Evolutionary conservation across 306 rosid species (phyloP), one percentile per base, ranked within the genome.

Genomic region (Ormosia emarginata): DNA sequence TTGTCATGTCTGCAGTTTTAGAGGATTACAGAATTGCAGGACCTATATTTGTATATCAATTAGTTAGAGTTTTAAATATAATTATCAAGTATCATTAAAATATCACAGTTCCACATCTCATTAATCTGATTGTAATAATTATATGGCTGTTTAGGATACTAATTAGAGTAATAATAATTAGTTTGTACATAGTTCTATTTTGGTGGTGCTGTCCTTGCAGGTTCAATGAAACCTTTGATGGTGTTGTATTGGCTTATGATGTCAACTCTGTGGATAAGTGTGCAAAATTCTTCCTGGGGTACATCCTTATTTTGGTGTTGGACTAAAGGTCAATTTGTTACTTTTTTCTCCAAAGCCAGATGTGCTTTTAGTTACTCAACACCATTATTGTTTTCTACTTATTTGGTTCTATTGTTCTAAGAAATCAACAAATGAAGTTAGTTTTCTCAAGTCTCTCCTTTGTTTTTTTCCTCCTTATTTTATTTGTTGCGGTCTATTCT

Each of bases 331-430:
- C 30, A 90, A 87, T 56, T 34, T 90, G 75, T 85, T 96, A 13
- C 93, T 92, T 46, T 93, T 91, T 82, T 91, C 94, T 66, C 97
- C 98, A 4, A 91, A 88, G 79, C 97, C 97, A n/a, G 64, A 92
- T 79, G 91, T 87, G 99, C 91, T 90, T 74, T 76, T 93, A 90
- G 99, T 97, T 93, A 85, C 29, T 83, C 24, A 70, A 37, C 52
- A 39, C 29, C 4, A 12, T 43, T 79, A 37, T 18, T 39, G 2
- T 66, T 13, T 68, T 8, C 6, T 65, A 2, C 1, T 75, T 44
- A 24, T 11, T 8, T 58, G 2, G 39, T 18, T 73, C 1, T 63
- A 11, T 71, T 4, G 8, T 3, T 14, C 15, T n/a, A 5, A 3
- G 3, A 33, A 37, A 44, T 73, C 62, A 11, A 44, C 2, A 13